Conservation (phyloP, 768 basidiomycete species). For the Leccinum pellstonianum region DNA sequence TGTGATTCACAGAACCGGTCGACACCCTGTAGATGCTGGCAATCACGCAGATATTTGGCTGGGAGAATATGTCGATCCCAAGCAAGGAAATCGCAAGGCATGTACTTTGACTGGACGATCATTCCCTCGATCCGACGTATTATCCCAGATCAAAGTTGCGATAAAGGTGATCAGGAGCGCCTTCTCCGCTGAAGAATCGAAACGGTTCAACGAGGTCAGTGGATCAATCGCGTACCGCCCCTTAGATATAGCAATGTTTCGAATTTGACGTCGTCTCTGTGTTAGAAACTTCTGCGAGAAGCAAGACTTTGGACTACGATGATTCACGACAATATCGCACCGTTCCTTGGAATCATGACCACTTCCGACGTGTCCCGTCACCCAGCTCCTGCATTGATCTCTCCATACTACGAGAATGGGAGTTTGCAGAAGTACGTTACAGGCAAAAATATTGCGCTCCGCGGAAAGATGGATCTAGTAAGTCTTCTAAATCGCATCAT, state of each 20-base stretch:
- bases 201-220: slow-evolving; percentile 23
- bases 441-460: slow-evolving; percentile 5
- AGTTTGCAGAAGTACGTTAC: slow-evolving; percentile 20
- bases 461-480: slow-evolving; percentile 25
- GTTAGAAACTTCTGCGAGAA: slow-evolving; percentile 30
- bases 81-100: slow-evolving; percentile 9
- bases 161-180: slow-evolving; percentile 29
- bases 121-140: neutral
- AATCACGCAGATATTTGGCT: slow-evolving; percentile 27
- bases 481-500: neutral
- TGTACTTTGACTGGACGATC: neutral
- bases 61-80: slow-evolving; percentile 18
- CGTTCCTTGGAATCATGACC: slow-evolving; percentile 24
- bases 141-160: slow-evolving; percentile 18
- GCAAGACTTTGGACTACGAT: slow-evolving; percentile 28
- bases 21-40: slow-evolving; percentile 19
- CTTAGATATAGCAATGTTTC: neutral
- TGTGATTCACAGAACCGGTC: slow-evolving; percentile 12
- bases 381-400: slow-evolving; percentile 24
- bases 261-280: neutral
- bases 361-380: slow-evolving; percentile 18
- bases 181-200: slow-evolving; percentile 15
- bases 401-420: slow-evolving; percentile 27
- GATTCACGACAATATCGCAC: slow-evolving; percentile 24
- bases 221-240: neutral